Percentiles rank a stretch among this genome's conserved stretches.
phyloP scores from a whole-genome alignment of 1,284 basidiomycete species.

The Moesziomyces parantarcticus region DNA sequence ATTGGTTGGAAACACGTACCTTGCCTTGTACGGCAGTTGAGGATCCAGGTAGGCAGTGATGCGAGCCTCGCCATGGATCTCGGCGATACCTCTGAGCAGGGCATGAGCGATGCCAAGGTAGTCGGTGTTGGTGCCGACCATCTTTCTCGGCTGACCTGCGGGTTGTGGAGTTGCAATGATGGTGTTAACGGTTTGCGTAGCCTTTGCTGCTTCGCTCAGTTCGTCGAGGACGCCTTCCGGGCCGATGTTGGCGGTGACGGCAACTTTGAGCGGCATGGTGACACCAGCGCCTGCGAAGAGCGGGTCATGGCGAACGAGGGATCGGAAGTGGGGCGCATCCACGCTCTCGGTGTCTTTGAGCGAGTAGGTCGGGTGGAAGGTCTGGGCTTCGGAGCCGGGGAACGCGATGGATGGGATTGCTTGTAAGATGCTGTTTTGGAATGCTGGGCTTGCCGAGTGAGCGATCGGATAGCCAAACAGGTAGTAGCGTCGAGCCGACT shows the following conservation, averaged over 20 bases:
- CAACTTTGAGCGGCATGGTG: slow-evolving; percentile 56
- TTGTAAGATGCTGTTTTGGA: slow-evolving; percentile 51
- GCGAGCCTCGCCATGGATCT: slow-evolving; percentile 20
- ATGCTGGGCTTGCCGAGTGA: slow-evolving; percentile 51
- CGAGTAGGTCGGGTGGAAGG: slow-evolving; percentile 34
- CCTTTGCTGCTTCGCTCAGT: slow-evolving; percentile 36
- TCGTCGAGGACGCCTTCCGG: slow-evolving; percentile 41
- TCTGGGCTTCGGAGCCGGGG: slow-evolving; percentile 18
- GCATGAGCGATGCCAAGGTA: slow-evolving; percentile 53
- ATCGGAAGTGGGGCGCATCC: slow-evolving; percentile 38
- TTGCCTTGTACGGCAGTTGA: slow-evolving; percentile 8
- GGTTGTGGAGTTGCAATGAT: slow-evolving; percentile 44
- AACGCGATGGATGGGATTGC: slow-evolving; percentile 23
- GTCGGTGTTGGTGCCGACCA: slow-evolving; percentile 57
- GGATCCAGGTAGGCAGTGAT: slow-evolving; percentile 35
- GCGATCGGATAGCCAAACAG: slow-evolving; percentile 57
- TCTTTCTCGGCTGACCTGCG: slow-evolving; percentile 12
- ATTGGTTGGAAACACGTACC: slow-evolving; percentile 26
- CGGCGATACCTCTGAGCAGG: slow-evolving; percentile 33
- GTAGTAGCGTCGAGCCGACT: slow-evolving; percentile 38
- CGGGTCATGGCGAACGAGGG: slow-evolving; percentile 40
- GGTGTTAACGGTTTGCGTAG: slow-evolving; percentile 53
- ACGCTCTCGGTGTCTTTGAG: slow-evolving; percentile 48
- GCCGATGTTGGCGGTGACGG: slow-evolving; percentile 41
- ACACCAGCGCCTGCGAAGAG: slow-evolving; percentile 47